Conservation (phyloP, 805 yeast species). For the Phaffomyces opuntiae region DNA sequence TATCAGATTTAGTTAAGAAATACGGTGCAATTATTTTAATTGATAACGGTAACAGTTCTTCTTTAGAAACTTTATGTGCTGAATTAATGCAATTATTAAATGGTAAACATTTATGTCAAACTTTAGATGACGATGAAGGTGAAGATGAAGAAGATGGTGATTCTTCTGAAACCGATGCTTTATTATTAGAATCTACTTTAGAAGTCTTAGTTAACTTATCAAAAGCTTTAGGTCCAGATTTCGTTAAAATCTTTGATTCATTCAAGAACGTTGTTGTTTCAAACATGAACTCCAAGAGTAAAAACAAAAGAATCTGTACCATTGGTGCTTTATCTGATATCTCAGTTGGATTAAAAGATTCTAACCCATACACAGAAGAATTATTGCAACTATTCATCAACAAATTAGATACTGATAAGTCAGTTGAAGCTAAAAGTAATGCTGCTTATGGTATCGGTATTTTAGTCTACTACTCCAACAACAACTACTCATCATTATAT, state of each 20-base stretch:
- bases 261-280: constrained; percentile 59
- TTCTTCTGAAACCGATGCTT: constrained; percentile 54
- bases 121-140: constrained; percentile 62
- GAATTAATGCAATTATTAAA: constrained; percentile 68
- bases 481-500: constrained; percentile 48
- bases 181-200: constrained; percentile 75
- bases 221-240: constrained; percentile 70
- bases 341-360: constrained; percentile 60
- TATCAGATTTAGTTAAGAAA: constrained; percentile 58
- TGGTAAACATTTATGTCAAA: constrained; percentile 81
- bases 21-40: constrained; percentile 69
- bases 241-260: constrained; percentile 61
- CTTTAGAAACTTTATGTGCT: constrained; percentile 61
- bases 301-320: constrained; percentile 72
- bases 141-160: constrained; percentile 50
- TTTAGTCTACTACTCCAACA: constrained; percentile 40
- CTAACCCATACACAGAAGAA: constrained; percentile 61
- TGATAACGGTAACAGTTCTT: constrained; percentile 48
- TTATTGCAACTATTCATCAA: constrained; percentile 63
- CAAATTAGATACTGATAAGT: constrained; percentile 65
- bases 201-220: constrained; percentile 81
- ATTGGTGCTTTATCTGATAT: constrained; percentile 91
- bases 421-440: constrained; percentile 85
- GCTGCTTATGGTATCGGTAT: constrained; percentile 96
- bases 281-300: constrained; percentile 54